phyloP scores from a whole-genome alignment of 2,329 filamentous ascomycete species.

The Phoma sp. region DNA sequence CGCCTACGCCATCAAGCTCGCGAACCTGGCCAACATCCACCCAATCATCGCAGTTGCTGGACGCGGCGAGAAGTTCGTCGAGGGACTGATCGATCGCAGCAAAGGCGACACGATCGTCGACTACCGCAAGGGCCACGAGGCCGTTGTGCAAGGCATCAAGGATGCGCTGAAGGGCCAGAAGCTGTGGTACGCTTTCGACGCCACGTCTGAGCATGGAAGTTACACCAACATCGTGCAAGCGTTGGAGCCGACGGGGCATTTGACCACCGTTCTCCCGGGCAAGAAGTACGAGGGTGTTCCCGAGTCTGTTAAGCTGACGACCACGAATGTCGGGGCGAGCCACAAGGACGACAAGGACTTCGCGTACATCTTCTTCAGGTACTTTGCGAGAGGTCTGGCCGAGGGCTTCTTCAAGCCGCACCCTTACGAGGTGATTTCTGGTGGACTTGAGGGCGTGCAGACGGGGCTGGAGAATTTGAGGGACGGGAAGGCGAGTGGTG shows the following conservation, averaged over 20 bases:
- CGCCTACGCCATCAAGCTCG: slow-evolving; percentile 51
- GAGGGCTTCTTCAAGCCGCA: slow-evolving; percentile 60
- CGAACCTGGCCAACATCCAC: slow-evolving; percentile 47
- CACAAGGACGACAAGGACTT: slow-evolving; percentile 50
- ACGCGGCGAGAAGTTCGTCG: slow-evolving; percentile 45
- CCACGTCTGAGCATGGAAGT: slow-evolving; percentile 60
- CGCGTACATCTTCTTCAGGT: slow-evolving; percentile 54
- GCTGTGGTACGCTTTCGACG: slow-evolving; percentile 63
- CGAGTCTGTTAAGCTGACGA: slow-evolving; percentile 43
- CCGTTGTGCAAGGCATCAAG: slow-evolving; percentile 48
- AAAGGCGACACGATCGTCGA: slow-evolving; percentile 56
- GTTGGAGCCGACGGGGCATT: slow-evolving; percentile 41
- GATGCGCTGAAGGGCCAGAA: slow-evolving; percentile 53
- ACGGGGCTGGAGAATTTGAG: slow-evolving; percentile 62
- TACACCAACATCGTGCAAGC: slow-evolving; percentile 50
- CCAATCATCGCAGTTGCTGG: slow-evolving; percentile 54
- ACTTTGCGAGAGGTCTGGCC: slow-evolving; percentile 54
- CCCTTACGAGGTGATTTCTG: slow-evolving; percentile 59
- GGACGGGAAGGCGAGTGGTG: slow-evolving; percentile 65
- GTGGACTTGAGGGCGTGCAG: slow-evolving; percentile 63
- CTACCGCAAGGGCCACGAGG: slow-evolving; percentile 62
- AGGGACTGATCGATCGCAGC: slow-evolving; percentile 46
- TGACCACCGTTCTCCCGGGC: slow-evolving; percentile 52
- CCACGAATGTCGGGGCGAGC: slow-evolving; percentile 48
- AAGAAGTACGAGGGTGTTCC: slow-evolving; percentile 54